phyloP scores from a whole-genome alignment of 23 red algal species.

The Agarophyton chilense region DNA sequence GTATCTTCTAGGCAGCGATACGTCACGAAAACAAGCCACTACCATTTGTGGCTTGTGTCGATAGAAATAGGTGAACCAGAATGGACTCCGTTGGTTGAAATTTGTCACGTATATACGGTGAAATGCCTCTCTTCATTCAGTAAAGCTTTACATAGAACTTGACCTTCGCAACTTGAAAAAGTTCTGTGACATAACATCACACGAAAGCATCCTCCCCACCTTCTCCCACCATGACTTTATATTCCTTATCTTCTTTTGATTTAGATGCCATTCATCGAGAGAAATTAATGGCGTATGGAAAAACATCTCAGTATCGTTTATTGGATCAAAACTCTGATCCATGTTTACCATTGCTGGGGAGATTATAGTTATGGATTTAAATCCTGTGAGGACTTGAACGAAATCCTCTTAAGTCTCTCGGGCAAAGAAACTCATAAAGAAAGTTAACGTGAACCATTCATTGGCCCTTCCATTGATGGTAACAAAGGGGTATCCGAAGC shows the following conservation, averaged over 20 bases:
- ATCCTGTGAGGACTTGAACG: background rate
- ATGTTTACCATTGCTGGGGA: background rate
- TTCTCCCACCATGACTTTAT: background rate
- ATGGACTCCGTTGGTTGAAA: background rate
- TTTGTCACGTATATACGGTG: background rate
- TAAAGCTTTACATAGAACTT: background rate
- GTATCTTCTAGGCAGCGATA: background rate
- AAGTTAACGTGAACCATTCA: background rate
- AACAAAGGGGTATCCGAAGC: background rate
- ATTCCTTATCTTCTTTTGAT: background rate
- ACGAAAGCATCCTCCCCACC: background rate
- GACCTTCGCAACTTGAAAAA: background rate
- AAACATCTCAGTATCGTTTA: background rate
- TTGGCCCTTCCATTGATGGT: slow-evolving; percentile 16
- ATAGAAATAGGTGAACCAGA: slow-evolving; percentile 27
- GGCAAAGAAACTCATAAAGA: too few species aligned
- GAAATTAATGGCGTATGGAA: background rate
- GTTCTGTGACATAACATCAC: slow-evolving; percentile 11
- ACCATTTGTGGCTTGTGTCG: background rate
- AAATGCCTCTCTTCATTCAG: background rate
- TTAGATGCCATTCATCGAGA: slow-evolving; percentile 8
- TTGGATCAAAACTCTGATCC: slow-evolving; percentile 6
- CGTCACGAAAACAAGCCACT: background rate
- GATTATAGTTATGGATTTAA: slow-evolving; percentile 10
- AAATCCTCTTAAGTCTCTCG: slow-evolving; percentile 9